phyloP scores from a whole-genome alignment of 495 filamentous ascomycete species.

The Cryomyces antarcticus region DNA sequence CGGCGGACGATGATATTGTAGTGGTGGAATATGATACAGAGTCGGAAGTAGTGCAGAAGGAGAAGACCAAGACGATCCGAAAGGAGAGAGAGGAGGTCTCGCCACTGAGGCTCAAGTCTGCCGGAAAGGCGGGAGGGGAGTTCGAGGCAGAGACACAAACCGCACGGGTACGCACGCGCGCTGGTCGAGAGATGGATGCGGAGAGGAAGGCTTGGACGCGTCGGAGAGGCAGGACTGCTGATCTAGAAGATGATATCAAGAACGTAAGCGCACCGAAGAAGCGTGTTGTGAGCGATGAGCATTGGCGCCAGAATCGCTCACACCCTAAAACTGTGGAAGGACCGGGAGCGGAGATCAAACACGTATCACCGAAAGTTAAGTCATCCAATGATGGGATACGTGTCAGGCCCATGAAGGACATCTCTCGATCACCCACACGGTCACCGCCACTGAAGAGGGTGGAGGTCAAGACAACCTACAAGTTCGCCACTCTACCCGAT shows the following conservation, averaged over 20 bases:
- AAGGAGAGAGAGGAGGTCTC: background rate
- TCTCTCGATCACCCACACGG: background rate
- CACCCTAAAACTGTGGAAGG: background rate
- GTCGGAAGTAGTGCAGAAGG: background rate
- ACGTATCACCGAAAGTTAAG: background rate
- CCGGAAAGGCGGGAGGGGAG: background rate
- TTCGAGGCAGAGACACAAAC: background rate
- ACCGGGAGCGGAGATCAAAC: background rate
- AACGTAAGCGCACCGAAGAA: constrained; percentile 21
- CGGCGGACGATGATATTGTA: constrained; percentile 5
- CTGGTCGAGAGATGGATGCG: background rate
- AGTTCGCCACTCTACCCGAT: background rate
- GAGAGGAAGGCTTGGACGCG: constrained; percentile 2
- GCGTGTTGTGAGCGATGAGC: constrained; percentile 23
- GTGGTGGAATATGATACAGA: background rate
- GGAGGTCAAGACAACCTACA: background rate
- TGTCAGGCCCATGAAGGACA: background rate
- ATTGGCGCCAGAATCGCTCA: constrained; percentile 17
- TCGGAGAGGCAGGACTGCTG: constrained; percentile 10
- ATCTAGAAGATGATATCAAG: constrained; percentile 15
- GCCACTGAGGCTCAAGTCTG: background rate
- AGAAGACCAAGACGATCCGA: background rate
- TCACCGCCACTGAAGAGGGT: no score
- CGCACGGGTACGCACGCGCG: constrained; percentile 1
- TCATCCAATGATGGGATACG: background rate